These are phyloP conservation scores for Asclepias syriaca DNA, from an alignment of 257 asterid genomes.

Conservation along the genomic window DNA sequence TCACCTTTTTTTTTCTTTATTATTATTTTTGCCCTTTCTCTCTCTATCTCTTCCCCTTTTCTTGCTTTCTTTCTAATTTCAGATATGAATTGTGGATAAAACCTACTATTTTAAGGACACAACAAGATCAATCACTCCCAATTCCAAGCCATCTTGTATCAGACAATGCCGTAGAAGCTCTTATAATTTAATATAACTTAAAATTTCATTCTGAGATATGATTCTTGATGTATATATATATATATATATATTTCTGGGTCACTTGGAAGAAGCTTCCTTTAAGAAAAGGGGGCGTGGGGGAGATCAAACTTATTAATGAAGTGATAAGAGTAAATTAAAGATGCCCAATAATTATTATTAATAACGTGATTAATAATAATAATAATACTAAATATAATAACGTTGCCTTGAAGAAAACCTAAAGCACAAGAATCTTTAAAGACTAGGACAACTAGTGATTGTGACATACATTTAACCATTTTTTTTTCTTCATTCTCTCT, in stretches of 20 bases:
- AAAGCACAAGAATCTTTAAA: constrained; percentile 6
- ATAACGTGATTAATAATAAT: too few species aligned
- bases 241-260: too few species aligned
- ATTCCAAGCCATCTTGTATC: background rate
- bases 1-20: background rate
- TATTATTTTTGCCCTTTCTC: background rate
- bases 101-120: background rate
- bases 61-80: background rate
- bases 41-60: too few species aligned
- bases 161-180: background rate
- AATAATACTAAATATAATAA: background rate
- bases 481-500: too few species aligned
- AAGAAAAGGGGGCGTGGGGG: background rate
- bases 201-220: too few species aligned
- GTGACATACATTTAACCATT: background rate
- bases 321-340: constrained; percentile 5
- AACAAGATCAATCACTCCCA: background rate
- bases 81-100: background rate
- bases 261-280: background rate
- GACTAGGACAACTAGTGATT: constrained; percentile 3
- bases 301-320: constrained; percentile 10
- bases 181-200: too few species aligned
- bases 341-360: background rate
- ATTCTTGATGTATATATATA: too few species aligned
- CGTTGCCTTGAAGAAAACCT: constrained; percentile 16